Evolutionary conservation across 805 yeast genomes (phyloP).

Genomic region (Metschnikowia colocasiae): DNA sequence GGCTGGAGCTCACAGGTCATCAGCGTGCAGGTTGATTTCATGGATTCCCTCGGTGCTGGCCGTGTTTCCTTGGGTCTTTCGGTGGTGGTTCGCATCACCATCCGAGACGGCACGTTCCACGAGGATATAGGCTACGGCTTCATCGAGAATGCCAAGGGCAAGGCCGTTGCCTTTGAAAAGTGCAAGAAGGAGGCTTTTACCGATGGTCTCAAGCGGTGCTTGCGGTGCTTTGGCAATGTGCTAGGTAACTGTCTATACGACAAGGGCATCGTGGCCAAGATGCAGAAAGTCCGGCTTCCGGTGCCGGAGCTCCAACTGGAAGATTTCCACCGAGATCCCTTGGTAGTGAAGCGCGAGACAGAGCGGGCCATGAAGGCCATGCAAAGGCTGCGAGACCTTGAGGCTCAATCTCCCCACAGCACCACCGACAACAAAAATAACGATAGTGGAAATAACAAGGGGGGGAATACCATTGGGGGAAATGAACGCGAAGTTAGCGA

Average conservation of each 20-base stretch:
- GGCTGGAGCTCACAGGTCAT: constrained; percentile 79
- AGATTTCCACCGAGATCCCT: constrained; percentile 37
- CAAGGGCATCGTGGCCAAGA: constrained; percentile 54
- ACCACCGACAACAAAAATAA: background rate
- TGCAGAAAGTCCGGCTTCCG: constrained; percentile 39
- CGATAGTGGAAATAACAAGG: background rate
- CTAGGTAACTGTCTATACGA: constrained; percentile 84
- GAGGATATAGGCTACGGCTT: constrained; percentile 77
- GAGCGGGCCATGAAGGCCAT: constrained; percentile 13
- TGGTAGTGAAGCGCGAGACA: constrained; percentile 28
- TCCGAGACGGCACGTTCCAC: constrained; percentile 78
- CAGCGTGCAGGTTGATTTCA: constrained; percentile 61
- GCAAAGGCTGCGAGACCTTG: background rate
- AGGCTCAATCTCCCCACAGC: background rate
- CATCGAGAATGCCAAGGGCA: constrained; percentile 64
- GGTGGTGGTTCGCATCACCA: constrained; percentile 64
- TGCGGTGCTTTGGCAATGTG: constrained; percentile 76
- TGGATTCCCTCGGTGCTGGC: constrained; percentile 55
- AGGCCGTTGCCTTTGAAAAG: constrained; percentile 72
- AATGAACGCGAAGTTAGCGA: too few species aligned
- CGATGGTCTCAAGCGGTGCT: constrained; percentile 74
- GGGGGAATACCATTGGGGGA: background rate
- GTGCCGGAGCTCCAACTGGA: constrained; percentile 27
- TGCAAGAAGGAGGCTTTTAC: constrained; percentile 85
- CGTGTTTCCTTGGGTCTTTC: constrained; percentile 64